These are phyloP conservation scores for Wilcoxina mikolae DNA, from an alignment of 495 filamentous ascomycete species.

Conservation along the genomic window DNA sequence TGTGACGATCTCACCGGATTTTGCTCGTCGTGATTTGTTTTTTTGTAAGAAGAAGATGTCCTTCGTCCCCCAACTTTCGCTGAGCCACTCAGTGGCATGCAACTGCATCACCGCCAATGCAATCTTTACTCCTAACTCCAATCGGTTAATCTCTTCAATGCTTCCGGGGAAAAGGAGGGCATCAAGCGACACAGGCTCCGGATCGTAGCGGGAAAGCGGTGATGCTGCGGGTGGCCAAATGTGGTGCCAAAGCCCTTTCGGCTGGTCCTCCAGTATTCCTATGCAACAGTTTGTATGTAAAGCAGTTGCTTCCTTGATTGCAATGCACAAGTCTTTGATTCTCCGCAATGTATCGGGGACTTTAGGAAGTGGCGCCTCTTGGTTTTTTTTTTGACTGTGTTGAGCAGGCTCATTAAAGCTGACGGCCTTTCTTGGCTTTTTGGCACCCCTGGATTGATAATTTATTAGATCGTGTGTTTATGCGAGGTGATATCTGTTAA, in stretches of 20 bases:
- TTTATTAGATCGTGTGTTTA: neutral
- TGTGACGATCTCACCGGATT: neutral
- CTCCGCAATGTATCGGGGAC: neutral
- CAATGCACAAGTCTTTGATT: neutral
- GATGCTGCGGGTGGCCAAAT: neutral
- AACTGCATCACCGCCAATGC: constrained; percentile 27
- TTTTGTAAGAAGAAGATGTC: constrained; percentile 24
- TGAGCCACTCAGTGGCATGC: constrained; percentile 26
- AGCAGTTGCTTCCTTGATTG: neutral
- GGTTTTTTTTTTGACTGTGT: too few species aligned
- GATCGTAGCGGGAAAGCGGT: too few species aligned
- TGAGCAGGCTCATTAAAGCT: too few species aligned
- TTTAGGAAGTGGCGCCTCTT: neutral
- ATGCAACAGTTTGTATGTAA: neutral
- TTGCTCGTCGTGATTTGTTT: neutral
- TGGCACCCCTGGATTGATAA: neutral
- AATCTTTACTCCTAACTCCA: constrained; percentile 24
- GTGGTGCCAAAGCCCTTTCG: neutral
- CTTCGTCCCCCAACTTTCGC: constrained; percentile 13
- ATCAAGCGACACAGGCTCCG: neutral
- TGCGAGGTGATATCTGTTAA: neutral
- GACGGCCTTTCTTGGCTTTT: too few species aligned
- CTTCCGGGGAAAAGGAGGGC: neutral
- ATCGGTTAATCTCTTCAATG: constrained; percentile 10
- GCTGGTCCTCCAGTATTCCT: neutral